phyloP scores from a whole-genome alignment of 208 protist genomes.

The Vickermania spadyakhi region DNA sequence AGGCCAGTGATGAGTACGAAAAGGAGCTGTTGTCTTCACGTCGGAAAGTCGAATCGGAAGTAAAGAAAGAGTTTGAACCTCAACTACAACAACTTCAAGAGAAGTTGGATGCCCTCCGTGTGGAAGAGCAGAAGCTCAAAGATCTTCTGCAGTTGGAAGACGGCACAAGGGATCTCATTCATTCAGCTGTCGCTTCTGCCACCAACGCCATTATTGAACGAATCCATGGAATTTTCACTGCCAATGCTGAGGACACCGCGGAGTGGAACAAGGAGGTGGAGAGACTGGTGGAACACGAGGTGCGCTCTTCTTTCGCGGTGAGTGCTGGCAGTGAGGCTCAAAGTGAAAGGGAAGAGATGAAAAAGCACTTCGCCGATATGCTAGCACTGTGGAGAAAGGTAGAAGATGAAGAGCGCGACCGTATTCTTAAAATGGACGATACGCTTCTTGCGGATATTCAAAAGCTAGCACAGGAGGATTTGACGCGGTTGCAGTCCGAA shows the following conservation, averaged over 20 bases:
- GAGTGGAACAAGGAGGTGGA: constrained; percentile 49
- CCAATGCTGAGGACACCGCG: constrained; percentile 10
- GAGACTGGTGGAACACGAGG: constrained; percentile 48
- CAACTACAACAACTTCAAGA: constrained; percentile 27
- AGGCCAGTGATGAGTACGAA: constrained; percentile 43
- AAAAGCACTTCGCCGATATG: constrained; percentile 48
- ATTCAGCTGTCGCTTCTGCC: constrained; percentile 40
- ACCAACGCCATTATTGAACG: constrained; percentile 36
- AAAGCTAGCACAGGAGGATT: constrained; percentile 50
- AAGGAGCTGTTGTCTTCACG: constrained; percentile 28
- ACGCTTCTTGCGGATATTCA: constrained; percentile 52
- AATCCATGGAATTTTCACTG: constrained; percentile 38
- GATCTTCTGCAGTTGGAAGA: constrained; percentile 28
- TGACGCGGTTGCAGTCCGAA: constrained; percentile 53
- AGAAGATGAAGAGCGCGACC: constrained; percentile 50
- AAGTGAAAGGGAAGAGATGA: constrained; percentile 44
- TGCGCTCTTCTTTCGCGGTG: constrained; percentile 60
- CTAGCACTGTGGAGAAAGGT: constrained; percentile 63
- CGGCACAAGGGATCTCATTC: constrained; percentile 25
- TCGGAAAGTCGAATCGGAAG: constrained; percentile 29
- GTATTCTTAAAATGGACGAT: constrained; percentile 74
- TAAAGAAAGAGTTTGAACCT: constrained; percentile 39
- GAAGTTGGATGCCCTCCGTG: constrained; percentile 24
- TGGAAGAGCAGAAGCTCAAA: constrained; percentile 40
- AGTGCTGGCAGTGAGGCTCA: constrained; percentile 45